phyloP scores from a whole-genome alignment of 2,329 filamentous ascomycete genomes.

The Hypoxylon rubiginosum region DNA sequence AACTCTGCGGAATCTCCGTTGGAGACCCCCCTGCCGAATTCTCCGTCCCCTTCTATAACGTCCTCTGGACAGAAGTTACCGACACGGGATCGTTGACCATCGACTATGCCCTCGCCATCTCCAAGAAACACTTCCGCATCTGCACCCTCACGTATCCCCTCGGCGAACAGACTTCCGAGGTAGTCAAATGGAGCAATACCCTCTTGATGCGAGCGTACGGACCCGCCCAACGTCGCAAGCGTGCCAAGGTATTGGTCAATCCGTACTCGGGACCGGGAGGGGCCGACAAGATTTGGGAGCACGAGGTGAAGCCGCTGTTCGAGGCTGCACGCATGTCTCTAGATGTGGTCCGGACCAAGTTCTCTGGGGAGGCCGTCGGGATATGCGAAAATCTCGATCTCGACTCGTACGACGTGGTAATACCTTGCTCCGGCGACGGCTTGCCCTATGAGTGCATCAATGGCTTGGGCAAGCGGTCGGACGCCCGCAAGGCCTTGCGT shows the following conservation, averaged over 20 bases:
- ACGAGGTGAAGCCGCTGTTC: slow-evolving; percentile 84
- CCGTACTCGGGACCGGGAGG: slow-evolving; percentile 87
- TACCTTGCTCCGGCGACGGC: slow-evolving; percentile 93
- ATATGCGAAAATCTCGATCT: slow-evolving; percentile 83
- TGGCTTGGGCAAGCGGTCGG: slow-evolving; percentile 81
- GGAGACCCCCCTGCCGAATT: slow-evolving; percentile 38
- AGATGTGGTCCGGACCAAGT: slow-evolving; percentile 78
- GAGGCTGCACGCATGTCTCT: slow-evolving; percentile 83
- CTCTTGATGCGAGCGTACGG: slow-evolving; percentile 80
- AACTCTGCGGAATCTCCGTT: slow-evolving; percentile 47
- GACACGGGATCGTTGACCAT: slow-evolving; percentile 72
- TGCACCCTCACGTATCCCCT: slow-evolving; percentile 73
- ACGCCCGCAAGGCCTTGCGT: slow-evolving; percentile 80
- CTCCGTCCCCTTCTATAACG: slow-evolving; percentile 80
- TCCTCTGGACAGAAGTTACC: slow-evolving; percentile 82
- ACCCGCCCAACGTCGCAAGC: slow-evolving; percentile 75
- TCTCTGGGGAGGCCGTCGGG: slow-evolving; percentile 82
- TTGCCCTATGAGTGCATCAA: slow-evolving; percentile 96
- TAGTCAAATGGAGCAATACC: slow-evolving; percentile 73
- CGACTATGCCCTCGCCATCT: slow-evolving; percentile 75
- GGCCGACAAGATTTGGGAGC: slow-evolving; percentile 79
- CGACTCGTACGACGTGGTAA: slow-evolving; percentile 84
- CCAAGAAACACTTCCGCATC: slow-evolving; percentile 71
- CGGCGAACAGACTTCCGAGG: slow-evolving; percentile 54
- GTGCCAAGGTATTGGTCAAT: slow-evolving; percentile 91